Evolutionary conservation across 352 stramenopile species (phyloP), one percentile per base, ranked within the genome.

Genomic region (Globisporangium echinulatum): DNA sequence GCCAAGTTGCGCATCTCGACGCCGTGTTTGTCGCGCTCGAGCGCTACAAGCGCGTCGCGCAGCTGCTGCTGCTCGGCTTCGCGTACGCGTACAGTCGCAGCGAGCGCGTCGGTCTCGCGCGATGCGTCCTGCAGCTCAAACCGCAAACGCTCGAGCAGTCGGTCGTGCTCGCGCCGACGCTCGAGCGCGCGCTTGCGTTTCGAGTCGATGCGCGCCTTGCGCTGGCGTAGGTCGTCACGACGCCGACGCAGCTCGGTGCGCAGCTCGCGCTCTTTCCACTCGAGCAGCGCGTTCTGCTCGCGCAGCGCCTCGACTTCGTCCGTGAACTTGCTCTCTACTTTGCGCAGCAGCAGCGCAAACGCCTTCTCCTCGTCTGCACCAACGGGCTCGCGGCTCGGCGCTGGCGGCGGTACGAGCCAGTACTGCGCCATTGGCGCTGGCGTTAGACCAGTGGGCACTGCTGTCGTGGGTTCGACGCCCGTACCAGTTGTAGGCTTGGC

Each of bases 301-400:
- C 82, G 82, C 7, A 92, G 71, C 46, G 75, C 66, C 53, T 92
- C 82, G 15, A 92, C 68, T 52, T 94, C 80, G 63, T 92, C 82
- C 59, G 85, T 69, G 55, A 88, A 88, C 58, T 89, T 89, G 59
- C 75, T 87, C 63, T 94, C 84, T 15, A 91, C 57, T 51, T 88
- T 85, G 43, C 84, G 80, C 52, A 91, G 66, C 52, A 91, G 71
- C 62, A 92, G 59, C 64, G 84, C 87, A 59, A 91, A 71, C 49
- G 77, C 79, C 61, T 69, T 71, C 46, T 77, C 68, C 51, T 74
- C 72, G 59, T 66, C 64, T 49, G 71, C 71, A 37, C 52, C 55
- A 48, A 56, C 33, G 5, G n/a, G 52, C 49, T 59, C 67, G 52
- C 39, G 44, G 14, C 25, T 52, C 8, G 19, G 44, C 15, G 5